Percentiles rank a stretch among this genome's conserved stretches.
These are phyloP conservation scores for Phyllosticta paracitricarpa DNA, from an alignment of 2,329 filamentous ascomycete species.

Conservation along the genomic window DNA sequence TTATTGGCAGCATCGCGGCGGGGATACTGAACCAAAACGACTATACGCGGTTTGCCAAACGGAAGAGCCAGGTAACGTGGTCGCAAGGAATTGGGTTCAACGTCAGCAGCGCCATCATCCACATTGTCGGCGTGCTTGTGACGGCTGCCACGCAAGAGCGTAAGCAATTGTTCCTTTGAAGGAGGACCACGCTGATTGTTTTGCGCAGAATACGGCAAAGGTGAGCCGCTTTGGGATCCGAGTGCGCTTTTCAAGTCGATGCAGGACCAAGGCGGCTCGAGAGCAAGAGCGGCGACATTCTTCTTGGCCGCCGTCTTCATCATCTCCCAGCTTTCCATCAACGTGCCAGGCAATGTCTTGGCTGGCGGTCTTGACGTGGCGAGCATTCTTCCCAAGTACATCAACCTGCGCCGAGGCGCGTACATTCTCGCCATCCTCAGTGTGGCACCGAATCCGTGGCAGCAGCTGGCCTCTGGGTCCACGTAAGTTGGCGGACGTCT, in stretches of 20 bases:
- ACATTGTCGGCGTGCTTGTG: slow-evolving; percentile 32
- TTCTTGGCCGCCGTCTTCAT: background rate
- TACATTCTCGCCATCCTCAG: slow-evolving; percentile 26
- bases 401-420: slow-evolving; percentile 18
- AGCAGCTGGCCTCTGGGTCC: slow-evolving; percentile 12
- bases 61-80: slow-evolving; percentile 23
- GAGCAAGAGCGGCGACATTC: background rate
- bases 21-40: slow-evolving; percentile 18
- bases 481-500: slow-evolving; percentile 4
- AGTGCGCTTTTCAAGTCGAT: slow-evolving; percentile 15
- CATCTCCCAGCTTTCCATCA: slow-evolving; percentile 9
- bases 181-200: background rate
- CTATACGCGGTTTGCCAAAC: slow-evolving; percentile 33
- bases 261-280: slow-evolving; percentile 15
- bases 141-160: slow-evolving; percentile 32
- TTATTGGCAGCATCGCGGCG: slow-evolving; percentile 13
- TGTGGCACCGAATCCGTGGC: slow-evolving; percentile 14
- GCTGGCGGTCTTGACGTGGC: slow-evolving; percentile 1
- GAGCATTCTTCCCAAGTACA: background rate
- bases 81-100: slow-evolving; percentile 29
- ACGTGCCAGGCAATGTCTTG: slow-evolving; percentile 9
- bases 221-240: slow-evolving; percentile 30
- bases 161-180: background rate
- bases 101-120: slow-evolving; percentile 26
- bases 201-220: slow-evolving; percentile 15